Conservation (phyloP, 129 eudicot genomes). For the Daucus carota region DH1_v3.0 NC_030386.2:34773001-34773500, state of each 20-base stretch:
- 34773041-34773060: background rate
- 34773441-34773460: background rate
- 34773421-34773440: background rate
- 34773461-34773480: background rate
- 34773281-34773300: background rate
- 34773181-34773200: conserved; percentile 67
- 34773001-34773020: background rate
- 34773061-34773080: background rate
- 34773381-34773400: background rate
- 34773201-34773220: conserved; percentile 74
- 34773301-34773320: background rate
- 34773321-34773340: background rate
- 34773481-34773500: background rate
- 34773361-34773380: background rate
- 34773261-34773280: background rate
- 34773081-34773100: background rate
- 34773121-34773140: conserved; percentile 46
- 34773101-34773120: conserved; percentile 9
- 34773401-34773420: background rate
- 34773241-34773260: background rate
- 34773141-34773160: conserved; percentile 79
- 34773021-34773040: background rate
- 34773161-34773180: conserved; percentile 95
- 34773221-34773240: background rate
- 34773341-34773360: background rate